A percentile compares a stretch with the other conserved stretches of the same genome.
phyloP scores from a whole-genome alignment of 495 filamentous ascomycete genomes.

The Penicillium subrubescens region DNA sequence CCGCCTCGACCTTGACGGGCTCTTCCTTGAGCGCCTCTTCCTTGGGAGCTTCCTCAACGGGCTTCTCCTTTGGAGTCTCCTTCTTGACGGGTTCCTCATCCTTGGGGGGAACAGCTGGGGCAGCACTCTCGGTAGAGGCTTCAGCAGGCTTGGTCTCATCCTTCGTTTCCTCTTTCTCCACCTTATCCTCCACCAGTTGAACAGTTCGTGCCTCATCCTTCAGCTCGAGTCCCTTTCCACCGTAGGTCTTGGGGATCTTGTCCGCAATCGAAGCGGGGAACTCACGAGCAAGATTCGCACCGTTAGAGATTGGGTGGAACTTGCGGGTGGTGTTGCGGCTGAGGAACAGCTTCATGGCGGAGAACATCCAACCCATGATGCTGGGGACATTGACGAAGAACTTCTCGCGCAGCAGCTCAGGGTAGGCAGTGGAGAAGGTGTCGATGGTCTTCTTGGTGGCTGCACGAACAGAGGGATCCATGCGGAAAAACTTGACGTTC shows the following conservation, averaged over 20 bases:
- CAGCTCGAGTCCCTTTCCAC: conserved; percentile 60
- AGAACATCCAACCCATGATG: conserved; percentile 86
- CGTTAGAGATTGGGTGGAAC: conserved; percentile 79
- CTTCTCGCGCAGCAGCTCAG: conserved; percentile 84
- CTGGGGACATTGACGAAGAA: conserved; percentile 90
- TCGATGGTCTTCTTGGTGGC: conserved; percentile 78
- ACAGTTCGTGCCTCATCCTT: conserved; percentile 34
- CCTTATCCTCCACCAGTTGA: conserved; percentile 26
- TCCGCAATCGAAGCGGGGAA: conserved; percentile 58
- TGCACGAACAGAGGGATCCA: conserved; percentile 66
- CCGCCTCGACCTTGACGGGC: not conserved
- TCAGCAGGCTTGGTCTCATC: conserved; percentile 28
- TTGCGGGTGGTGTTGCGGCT: conserved; percentile 80
- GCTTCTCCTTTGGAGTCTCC: conserved; percentile 23
- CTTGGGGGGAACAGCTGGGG: conserved; percentile 8
- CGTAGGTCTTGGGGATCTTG: conserved; percentile 66
- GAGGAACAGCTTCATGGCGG: conserved; percentile 76
- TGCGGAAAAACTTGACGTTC: conserved; percentile 76
- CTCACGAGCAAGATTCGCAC: conserved; percentile 66
- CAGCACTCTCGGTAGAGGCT: conserved; percentile 6
- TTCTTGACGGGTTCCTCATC: conserved; percentile 16
- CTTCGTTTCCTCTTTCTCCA: conserved; percentile 18
- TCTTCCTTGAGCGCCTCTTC: conserved; percentile 19
- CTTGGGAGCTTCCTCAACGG: conserved; percentile 16
- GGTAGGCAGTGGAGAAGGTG: conserved; percentile 76